A percentile compares a stretch with the other conserved stretches of the same genome.
phyloP scores from a whole-genome alignment of 139 green algal species.

The Pseudopediastrum boryanum region DNA sequence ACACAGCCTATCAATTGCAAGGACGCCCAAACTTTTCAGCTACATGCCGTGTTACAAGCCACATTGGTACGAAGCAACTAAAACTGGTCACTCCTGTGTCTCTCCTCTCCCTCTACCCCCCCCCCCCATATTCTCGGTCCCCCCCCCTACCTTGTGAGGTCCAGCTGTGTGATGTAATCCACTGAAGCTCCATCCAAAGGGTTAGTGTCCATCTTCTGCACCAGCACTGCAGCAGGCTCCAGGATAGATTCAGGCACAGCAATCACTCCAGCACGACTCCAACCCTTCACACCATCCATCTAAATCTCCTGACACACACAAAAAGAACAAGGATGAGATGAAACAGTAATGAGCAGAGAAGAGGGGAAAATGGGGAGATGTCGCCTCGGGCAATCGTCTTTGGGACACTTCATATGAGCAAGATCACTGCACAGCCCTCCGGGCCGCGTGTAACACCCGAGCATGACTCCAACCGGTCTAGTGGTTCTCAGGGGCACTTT shows the following conservation, averaged over 20 bases:
- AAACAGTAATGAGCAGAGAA: too few relatives aligned
- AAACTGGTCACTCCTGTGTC: neutral
- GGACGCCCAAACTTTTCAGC: too few relatives aligned
- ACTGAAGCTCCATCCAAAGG: neutral
- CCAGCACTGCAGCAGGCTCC: slow-evolving; percentile 7
- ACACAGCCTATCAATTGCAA: neutral
- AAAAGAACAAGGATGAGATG: too few relatives aligned
- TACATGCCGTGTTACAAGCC: neutral
- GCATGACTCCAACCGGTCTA: too few relatives aligned
- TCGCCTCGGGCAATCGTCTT: too few relatives aligned
- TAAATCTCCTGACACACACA: neutral
- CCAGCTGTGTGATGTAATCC: slow-evolving; percentile 27
- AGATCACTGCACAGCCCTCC: too few relatives aligned
- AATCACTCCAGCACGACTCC: slow-evolving; percentile 10
- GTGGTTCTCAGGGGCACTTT: too few relatives aligned
- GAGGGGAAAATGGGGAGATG: too few relatives aligned
- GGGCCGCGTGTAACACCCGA: too few relatives aligned
- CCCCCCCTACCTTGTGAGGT: slow-evolving; percentile 32
- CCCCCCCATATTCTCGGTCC: too few relatives aligned
- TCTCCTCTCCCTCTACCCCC: too few relatives aligned
- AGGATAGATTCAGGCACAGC: neutral
- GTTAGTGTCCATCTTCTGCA: slow-evolving; percentile 5
- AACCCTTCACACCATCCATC: slow-evolving; percentile 22
- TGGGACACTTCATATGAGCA: too few relatives aligned
- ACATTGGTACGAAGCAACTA: neutral